phyloP scores from a whole-genome alignment of 345 rosid species.

The Eucalyptus erythrocorys region DNA sequence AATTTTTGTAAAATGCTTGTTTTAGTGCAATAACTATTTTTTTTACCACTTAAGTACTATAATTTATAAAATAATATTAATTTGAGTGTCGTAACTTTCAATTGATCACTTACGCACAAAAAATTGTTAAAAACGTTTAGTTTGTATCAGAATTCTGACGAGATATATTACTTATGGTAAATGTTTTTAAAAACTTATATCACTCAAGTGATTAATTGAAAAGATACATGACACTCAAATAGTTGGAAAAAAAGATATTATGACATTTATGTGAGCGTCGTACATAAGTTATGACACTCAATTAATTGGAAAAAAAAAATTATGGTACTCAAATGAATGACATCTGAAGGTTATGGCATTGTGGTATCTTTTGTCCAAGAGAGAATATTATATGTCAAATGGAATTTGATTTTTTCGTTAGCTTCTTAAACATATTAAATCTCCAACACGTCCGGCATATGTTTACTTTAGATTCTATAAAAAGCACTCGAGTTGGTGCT shows the following conservation, averaged over 20 bases:
- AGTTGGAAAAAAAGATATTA: no score
- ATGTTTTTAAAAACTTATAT: no score
- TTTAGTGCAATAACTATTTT: no score
- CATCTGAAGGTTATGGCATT: not conserved
- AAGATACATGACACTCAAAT: not conserved
- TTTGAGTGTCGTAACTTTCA: no score
- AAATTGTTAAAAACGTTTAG: no score
- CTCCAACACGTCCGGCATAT: not conserved
- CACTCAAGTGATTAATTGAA: not conserved
- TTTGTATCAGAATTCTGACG: no score
- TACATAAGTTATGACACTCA: not conserved
- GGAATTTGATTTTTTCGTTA: not conserved
- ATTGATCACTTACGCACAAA: no score
- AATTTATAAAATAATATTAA: no score
- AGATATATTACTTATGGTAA: no score
- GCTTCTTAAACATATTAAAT: not conserved
- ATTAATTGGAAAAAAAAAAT: no score
- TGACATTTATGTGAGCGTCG: rapidly evolving
- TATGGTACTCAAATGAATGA: not conserved
- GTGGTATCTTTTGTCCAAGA: rapidly evolving
- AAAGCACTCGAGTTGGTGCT: not conserved
- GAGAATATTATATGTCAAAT: not conserved
- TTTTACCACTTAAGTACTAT: no score
- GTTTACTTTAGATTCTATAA: not conserved
- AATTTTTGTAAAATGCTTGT: no score